Evolutionary conservation across 108 stramenopile genomes (phyloP), one percentile per base, ranked within the genome.

Genomic region (Nitzschia palea): DNA sequence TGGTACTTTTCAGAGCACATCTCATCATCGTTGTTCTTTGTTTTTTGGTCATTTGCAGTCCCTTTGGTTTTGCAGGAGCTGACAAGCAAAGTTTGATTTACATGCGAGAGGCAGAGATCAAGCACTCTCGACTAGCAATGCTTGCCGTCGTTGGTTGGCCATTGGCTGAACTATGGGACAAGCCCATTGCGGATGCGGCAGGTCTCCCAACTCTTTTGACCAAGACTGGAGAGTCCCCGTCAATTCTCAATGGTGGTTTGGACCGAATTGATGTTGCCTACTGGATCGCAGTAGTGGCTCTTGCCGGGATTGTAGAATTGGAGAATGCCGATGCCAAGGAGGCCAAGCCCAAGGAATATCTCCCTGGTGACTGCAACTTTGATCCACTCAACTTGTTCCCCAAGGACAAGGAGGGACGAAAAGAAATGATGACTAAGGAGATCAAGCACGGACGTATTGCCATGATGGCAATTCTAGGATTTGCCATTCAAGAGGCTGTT

Each of bases 381-480:
- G 90, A 91, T 53, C 86, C 88, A 10, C 43, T 91, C 9, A 64
- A 70, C 18, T 61, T 95, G 25, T 76, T 83, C 67, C 93, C 93
- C 1, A 44, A 76, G n/a, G 88, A 91, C 63, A 79, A 82, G 44
- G 74, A 58, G 15, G 88, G 78, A 17, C 77, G 80, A 68, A 63
- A 80, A 63, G 77, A 51, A 20, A 89, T 91, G 87, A 80, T 79
- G 71, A 84, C 81, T 8, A 86, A 86, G 50, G 92, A 94, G 64
- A 57, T 92, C 55, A 95, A 94, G 84, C 85, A 97, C 67, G 96
- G 96, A 25, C 76, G 96, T 22, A 44, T 94, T 60, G 91, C 94
- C 40, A 97, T 97, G 96, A 81, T 96, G 80, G 95, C 90, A 35
- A 59, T 90, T 59, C 67, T 88, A 52, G 95, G 95, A 55, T 94